These are phyloP conservation scores for Carpinus viminea DNA, from an alignment of 306 rosid species.

Conservation along the genomic window DNA sequence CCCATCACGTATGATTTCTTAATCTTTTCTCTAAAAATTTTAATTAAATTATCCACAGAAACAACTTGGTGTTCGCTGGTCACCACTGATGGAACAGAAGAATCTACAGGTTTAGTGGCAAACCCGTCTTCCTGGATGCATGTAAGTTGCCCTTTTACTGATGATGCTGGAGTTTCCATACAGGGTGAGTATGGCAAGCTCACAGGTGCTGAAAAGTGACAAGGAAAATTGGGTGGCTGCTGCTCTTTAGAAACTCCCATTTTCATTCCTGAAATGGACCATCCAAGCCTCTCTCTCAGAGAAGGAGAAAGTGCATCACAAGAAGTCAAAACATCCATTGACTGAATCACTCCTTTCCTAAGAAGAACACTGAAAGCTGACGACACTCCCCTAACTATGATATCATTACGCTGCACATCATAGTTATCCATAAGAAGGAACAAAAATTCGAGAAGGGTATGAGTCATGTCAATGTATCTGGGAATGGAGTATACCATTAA, in stretches of 20 bases:
- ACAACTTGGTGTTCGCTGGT: constrained; percentile 1
- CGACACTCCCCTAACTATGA: constrained; percentile 54
- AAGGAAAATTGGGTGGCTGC: not conserved
- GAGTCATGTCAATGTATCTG: constrained; percentile 54
- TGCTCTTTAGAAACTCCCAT: not conserved
- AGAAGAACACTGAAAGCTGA: constrained; percentile 54
- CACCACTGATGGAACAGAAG: constrained; percentile 12
- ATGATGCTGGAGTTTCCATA: constrained; percentile 7
- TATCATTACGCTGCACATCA: constrained; percentile 50
- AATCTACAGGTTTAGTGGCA: constrained; percentile 4
- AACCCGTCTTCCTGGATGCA: not conserved
- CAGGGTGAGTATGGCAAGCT: constrained; percentile 3
- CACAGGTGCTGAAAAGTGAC: not conserved
- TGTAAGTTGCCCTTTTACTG: constrained; percentile 8
- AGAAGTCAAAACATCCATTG: constrained; percentile 55
- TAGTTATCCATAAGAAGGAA: constrained; percentile 69
- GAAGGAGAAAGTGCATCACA: constrained; percentile 47
- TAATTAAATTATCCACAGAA: constrained; percentile 24
- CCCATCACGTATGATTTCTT: constrained; percentile 19
- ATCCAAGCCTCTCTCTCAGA: constrained; percentile 24
- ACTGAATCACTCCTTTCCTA: constrained; percentile 56
- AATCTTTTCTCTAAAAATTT: constrained; percentile 17
- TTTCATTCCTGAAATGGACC: constrained; percentile 12
- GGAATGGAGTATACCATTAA: constrained; percentile 75
- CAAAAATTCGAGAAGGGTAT: constrained; percentile 65